A percentile compares a stretch with the other conserved stretches of the same genome.
Evolutionary conservation across 345 rosid genomes (phyloP).

Genomic region (Boechera retrofracta): DNA sequence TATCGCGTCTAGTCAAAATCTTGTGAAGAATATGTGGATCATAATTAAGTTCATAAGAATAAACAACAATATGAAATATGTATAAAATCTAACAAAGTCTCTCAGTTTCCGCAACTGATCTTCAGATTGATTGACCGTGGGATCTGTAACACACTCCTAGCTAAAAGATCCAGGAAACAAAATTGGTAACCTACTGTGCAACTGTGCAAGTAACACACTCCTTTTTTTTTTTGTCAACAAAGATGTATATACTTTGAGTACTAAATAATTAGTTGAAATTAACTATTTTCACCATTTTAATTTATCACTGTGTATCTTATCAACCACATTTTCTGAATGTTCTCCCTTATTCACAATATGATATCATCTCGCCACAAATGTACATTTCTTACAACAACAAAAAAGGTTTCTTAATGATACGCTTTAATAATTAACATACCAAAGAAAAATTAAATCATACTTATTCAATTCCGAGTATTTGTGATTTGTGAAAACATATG

Average conservation of each 20-base stretch:
- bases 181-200: too few relatives aligned
- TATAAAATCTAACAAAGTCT: neutral
- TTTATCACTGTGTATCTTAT: neutral
- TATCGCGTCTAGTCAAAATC: conserved; percentile 12
- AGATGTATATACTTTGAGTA: neutral
- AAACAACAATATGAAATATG: neutral
- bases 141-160: neutral
- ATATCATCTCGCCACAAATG: neutral
- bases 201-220: too few relatives aligned
- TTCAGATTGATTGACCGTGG: neutral
- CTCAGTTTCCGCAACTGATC: neutral
- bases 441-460: neutral
- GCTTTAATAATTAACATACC: neutral
- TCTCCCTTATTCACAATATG: too few relatives aligned
- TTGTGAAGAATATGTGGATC: neutral
- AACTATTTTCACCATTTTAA: neutral
- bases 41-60: neutral
- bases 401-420: too few relatives aligned
- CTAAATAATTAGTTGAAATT: neutral
- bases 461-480: neutral
- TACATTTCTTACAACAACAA: too few relatives aligned
- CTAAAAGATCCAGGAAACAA: too few relatives aligned
- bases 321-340: too few relatives aligned
- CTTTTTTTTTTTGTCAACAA: too few relatives aligned
- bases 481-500: neutral